These are phyloP conservation scores for Yamadazyma tumulicola DNA, from an alignment of 805 yeast genomes.

Conservation along the genomic window DNA sequence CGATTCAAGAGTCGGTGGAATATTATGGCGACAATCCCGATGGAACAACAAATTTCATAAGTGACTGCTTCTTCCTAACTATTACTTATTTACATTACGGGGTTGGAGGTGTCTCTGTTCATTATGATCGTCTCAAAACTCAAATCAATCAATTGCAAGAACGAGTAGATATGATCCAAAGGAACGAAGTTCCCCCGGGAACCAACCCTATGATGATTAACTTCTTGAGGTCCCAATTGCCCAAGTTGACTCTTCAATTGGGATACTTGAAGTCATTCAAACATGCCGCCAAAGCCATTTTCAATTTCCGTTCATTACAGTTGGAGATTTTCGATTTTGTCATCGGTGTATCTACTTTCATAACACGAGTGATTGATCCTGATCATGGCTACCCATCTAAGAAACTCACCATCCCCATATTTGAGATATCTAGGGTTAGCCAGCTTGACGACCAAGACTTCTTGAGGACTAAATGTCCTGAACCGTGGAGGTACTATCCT, in stretches of 20 bases:
- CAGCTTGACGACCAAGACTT: slow-evolving; percentile 74
- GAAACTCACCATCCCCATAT: slow-evolving; percentile 49
- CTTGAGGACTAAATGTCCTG: slow-evolving; percentile 61
- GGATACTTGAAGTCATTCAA: slow-evolving; percentile 39
- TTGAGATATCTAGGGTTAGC: slow-evolving; percentile 56
- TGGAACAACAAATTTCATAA: slow-evolving; percentile 65
- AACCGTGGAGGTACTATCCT: slow-evolving; percentile 79
- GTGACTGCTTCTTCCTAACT: slow-evolving; percentile 82
- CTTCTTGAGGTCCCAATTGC: slow-evolving; percentile 39
- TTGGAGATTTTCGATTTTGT: slow-evolving; percentile 71
- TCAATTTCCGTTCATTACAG: slow-evolving; percentile 55
- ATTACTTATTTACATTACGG: slow-evolving; percentile 85
- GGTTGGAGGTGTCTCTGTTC: slow-evolving; percentile 68
- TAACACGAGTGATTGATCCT: slow-evolving; percentile 73
- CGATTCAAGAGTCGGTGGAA: slow-evolving; percentile 63
- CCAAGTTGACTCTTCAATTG: slow-evolving; percentile 40
- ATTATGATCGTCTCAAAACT: slow-evolving; percentile 50
- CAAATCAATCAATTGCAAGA: slow-evolving; percentile 48
- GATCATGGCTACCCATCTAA: slow-evolving; percentile 55
- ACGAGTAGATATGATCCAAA: slow-evolving; percentile 45
- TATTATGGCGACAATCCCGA: slow-evolving; percentile 42
- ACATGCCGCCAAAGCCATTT: slow-evolving; percentile 61
- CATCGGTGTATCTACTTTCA: slow-evolving; percentile 70
- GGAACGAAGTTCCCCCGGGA: slow-evolving; percentile 24
- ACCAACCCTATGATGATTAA: slow-evolving; percentile 23